Evolutionary conservation across 176 grass and related monocot genomes (phyloP), one percentile per base, ranked within the genome.

Genomic region (Cenchrus purpureus): DNA sequence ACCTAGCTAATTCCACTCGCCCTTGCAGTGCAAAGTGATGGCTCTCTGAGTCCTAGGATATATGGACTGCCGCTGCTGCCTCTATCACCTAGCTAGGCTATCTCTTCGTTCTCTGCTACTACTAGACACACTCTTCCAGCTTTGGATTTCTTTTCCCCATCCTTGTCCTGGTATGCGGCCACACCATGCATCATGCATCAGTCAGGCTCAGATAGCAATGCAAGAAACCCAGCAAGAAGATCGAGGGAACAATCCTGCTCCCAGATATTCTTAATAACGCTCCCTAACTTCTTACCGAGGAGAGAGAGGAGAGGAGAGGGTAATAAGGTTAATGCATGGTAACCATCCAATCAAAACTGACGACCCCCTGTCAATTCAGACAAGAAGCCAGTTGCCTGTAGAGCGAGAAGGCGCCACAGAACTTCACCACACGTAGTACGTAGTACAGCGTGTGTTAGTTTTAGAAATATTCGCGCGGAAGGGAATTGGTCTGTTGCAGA

Each of bases 361-460:
- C 45, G 7, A 6, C 7, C 15, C 37, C 59, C 65, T 76, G 85
- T 87, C 79, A 77, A 69, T 76, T 82, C 86, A 75, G 70, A 87
- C 59, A 81, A 28, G 11, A 17, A 81, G 71, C 63, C 40, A 51
- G 6, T 60, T 58, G 15, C 45, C 84, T 28, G 43, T 71, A 86
- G 65, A 78, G 69, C 5, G 65, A 86, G 73, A 76, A 57, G 73
- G 51, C n/a, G 65, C 19, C 79, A 81, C 79, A 80, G 65, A 45
- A 31, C 51, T 15, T 46, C 7, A 40, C 37, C 34, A 34, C 34
- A 34, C 34, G 34, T 34, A 34, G 22, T 25, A 25, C 22, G 22
- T 7, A 5, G 15, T 54, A 71, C 68, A 16, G 19, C 16, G 52
- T n/a, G 53, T 58, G 73, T 57, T 76, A 4, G 71, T 74, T 74